phyloP scores from a whole-genome alignment of 768 basidiomycete genomes.

The Suillus subaureus region DNA sequence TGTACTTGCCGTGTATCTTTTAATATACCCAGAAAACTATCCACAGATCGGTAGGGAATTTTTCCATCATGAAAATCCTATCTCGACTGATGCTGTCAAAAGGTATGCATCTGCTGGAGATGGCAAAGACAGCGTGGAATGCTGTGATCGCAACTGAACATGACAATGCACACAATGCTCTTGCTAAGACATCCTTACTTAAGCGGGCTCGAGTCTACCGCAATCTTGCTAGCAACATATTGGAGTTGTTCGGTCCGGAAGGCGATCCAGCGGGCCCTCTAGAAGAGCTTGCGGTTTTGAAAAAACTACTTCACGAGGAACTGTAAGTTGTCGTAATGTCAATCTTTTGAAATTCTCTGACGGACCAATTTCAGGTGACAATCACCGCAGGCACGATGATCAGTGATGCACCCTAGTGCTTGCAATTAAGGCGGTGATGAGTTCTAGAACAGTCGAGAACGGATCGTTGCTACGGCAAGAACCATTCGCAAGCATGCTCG shows the following conservation, averaged over 20 bases:
- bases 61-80: neutral
- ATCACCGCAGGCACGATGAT: no score
- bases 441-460: neutral
- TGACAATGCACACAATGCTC: conserved; percentile 5
- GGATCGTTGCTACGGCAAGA: neutral
- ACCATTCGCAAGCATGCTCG: neutral
- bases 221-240: conserved; percentile 40
- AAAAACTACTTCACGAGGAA: conserved; percentile 37
- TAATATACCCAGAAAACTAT: conserved; percentile 76
- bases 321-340: neutral
- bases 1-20: conserved; percentile 63
- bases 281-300: conserved; percentile 50
- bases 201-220: conserved; percentile 41
- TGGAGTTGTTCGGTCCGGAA: conserved; percentile 56
- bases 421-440: neutral
- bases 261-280: conserved; percentile 66
- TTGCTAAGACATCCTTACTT: conserved; percentile 25
- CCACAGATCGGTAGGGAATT: conserved; percentile 72
- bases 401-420: neutral
- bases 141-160: conserved; percentile 40
- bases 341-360: neutral
- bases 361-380: neutral
- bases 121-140: conserved; percentile 82
- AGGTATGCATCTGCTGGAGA: conserved; percentile 78
- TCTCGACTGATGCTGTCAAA: conserved; percentile 3